Evolutionary conservation across 345 rosid genomes (phyloP).

Genomic region (Aethionema arabicum): DNA sequence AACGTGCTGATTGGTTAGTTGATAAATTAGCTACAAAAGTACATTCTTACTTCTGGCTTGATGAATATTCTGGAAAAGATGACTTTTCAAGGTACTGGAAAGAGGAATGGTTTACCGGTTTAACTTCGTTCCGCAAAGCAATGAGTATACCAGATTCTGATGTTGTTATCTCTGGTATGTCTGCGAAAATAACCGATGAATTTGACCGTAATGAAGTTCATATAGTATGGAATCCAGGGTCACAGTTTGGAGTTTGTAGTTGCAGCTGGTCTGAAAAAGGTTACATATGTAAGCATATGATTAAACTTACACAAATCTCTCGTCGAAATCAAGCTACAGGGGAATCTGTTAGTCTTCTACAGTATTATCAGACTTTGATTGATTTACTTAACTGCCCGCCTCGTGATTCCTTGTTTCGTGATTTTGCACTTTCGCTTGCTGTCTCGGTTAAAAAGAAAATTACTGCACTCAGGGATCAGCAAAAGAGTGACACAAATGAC

Average conservation of each 20-base stretch:
- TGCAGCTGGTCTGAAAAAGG: constrained; percentile 86
- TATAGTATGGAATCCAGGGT: constrained; percentile 78
- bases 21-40: constrained; percentile 89
- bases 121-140: constrained; percentile 82
- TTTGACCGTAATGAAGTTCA: constrained; percentile 50
- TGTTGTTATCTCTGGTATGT: constrained; percentile 53
- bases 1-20: constrained; percentile 92
- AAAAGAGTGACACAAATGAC: constrained; percentile 30
- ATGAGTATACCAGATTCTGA: constrained; percentile 66
- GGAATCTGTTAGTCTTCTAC: constrained; percentile 57
- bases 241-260: constrained; percentile 72
- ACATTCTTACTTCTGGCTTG: constrained; percentile 96
- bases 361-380: constrained; percentile 61
- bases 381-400: constrained; percentile 61
- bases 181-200: constrained; percentile 60
- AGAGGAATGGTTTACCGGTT: constrained; percentile 89
- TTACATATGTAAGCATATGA: constrained; percentile 74
- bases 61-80: constrained; percentile 80
- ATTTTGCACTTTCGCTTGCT: constrained; percentile 71
- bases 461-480: constrained; percentile 38
- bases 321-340: constrained; percentile 34
- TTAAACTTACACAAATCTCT: constrained; percentile 54
- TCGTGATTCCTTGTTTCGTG: constrained; percentile 71
- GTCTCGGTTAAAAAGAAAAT: constrained; percentile 60
- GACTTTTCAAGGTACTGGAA: constrained; percentile 74